Percentiles rank a stretch among this genome's conserved stretches.
phyloP scores from a whole-genome alignment of 2,329 filamentous ascomycete genomes.

The Aspergillus fructus region DNA sequence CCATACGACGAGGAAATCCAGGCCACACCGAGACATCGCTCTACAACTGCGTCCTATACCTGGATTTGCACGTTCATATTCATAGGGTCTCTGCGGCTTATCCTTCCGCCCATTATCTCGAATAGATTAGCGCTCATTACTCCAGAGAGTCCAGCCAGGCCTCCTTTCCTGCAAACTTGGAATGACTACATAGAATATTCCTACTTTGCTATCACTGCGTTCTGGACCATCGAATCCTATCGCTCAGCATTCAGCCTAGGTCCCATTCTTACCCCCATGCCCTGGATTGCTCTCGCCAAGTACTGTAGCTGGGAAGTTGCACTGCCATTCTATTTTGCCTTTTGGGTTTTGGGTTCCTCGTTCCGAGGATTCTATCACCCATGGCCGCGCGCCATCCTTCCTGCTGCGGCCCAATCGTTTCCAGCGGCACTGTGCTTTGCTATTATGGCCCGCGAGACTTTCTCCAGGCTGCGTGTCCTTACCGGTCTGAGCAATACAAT shows the following conservation, averaged over 20 bases:
- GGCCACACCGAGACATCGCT: background rate
- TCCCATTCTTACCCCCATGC: background rate
- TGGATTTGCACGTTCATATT: background rate
- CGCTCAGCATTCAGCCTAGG: background rate
- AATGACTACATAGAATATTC: background rate
- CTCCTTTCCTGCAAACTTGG: background rate
- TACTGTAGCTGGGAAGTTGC: background rate
- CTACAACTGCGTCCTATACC: background rate
- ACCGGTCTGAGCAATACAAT: too few species aligned
- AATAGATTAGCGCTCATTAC: background rate
- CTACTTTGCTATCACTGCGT: background rate
- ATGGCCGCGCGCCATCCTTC: background rate
- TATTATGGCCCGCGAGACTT: too few species aligned
- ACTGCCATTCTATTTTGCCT: background rate
- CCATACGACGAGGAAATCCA: constrained; percentile 2
- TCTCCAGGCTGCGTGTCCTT: too few species aligned
- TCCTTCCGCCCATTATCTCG: background rate
- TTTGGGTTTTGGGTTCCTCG: background rate
- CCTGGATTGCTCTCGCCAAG: background rate
- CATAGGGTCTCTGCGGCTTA: background rate
- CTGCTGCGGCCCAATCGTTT: background rate
- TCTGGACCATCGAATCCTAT: constrained; percentile 8
- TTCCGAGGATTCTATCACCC: constrained; percentile 1
- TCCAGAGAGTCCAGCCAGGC: background rate
- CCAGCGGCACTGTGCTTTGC: background rate